Base-by-base conservation (phyloP, 2,329 filamentous ascomycete genomes). In the Pseudogymnoascus sp. region DNA sequence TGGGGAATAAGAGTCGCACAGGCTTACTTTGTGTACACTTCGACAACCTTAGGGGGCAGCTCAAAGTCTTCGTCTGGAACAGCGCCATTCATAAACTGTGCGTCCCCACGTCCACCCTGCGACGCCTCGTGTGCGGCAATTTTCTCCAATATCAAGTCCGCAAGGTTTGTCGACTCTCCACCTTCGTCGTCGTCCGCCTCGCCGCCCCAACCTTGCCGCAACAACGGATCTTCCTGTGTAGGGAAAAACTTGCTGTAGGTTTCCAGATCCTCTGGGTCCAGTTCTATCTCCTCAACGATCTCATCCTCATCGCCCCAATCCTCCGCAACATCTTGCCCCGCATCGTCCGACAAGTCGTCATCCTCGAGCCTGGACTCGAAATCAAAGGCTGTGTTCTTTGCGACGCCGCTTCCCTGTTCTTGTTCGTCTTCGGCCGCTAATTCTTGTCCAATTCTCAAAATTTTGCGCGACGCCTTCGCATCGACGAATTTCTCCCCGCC, bases 241-340 rank as follows among this genome's bases (percentile, higher is more conserved):
- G 86, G 90, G 68, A 97, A 83, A 72, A 97, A 97, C 69, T 88
- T 91, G 74, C 93, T 90, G 78, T 96, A 99, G 61, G 88, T 88
- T 58, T 92, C 91, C 64, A 96, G 80, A 66, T 99, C 94, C 63
- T 88, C 85, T 2, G 93, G 91, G 65, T 96, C 91, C 41, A 97
- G 81, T 72, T 97, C 93, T 66, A 89, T 77, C 65, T 88, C 83
- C 66, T 89, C 83, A 3, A 83, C 82, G 12, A 81, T 82, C 57
- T 88, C 87, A 35, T 91, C 89, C 34, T 93, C 90, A 54, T 91
- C 88, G 25, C 88, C 89, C 83, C 90, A 93, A 20, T 85, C 87
- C 61, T 88, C 77, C 60, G 74, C 74, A 16, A 75, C 73, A 22
- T 77, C 77, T 9, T 80, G 77, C 39, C 79, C 77, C 41, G 74